Percentiles rank a stretch among this genome's conserved stretches.
These are phyloP conservation scores for Colletotrichum sp. DNA, from an alignment of 2,329 filamentous ascomycete genomes.

Conservation along the genomic window DNA sequence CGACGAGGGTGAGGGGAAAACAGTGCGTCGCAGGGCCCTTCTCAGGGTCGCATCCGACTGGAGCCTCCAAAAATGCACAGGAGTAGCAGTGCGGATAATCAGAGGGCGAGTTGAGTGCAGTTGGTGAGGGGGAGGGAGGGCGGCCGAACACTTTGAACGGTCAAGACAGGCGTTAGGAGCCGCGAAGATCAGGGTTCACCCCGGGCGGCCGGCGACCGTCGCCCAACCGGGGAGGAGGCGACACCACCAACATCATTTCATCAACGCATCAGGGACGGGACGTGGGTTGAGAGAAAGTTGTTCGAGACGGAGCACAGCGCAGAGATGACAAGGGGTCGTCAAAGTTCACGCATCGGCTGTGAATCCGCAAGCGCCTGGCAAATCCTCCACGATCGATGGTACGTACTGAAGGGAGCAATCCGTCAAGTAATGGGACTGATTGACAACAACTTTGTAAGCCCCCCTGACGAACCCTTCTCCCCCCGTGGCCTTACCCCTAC, in stretches of 20 bases:
- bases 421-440: not conserved
- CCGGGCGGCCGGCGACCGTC: not conserved
- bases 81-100: not conserved
- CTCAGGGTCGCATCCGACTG: not conserved
- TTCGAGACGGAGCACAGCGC: not conserved
- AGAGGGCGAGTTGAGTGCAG: not conserved
- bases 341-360: not conserved
- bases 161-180: not conserved
- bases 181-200: not conserved
- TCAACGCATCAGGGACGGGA: not conserved
- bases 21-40: not conserved
- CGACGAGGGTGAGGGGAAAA: not conserved
- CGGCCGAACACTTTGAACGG: not conserved
- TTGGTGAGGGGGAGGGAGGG: not conserved
- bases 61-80: not conserved
- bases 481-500: not conserved
- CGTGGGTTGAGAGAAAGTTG: not conserved
- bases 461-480: not conserved
- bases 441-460: slow-evolving; percentile 4
- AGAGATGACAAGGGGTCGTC: not conserved
- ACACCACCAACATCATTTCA: not conserved
- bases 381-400: not conserved
- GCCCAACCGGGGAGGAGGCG: not conserved
- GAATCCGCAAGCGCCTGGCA: not conserved
- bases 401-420: not conserved